Percentiles rank a stretch among this genome's conserved stretches.
Conservation (phyloP, 169 alveolate species). For the Plasmodium adleri region DNA sequence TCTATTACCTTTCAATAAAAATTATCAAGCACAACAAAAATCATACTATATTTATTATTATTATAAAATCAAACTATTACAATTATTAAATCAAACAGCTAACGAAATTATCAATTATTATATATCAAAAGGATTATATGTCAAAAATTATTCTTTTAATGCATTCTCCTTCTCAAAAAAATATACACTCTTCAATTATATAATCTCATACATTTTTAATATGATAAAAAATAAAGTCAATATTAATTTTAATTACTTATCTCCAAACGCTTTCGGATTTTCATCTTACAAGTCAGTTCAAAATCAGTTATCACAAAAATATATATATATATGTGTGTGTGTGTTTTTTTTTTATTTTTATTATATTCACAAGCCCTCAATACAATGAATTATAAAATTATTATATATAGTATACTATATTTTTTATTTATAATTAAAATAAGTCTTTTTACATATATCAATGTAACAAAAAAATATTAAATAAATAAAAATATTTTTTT, state of each 20-base stretch:
- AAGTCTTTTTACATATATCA: not conserved
- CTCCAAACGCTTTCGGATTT: constrained; percentile 74
- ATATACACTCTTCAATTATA: constrained; percentile 29
- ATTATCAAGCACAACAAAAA: constrained; percentile 3
- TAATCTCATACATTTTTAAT: constrained; percentile 10
- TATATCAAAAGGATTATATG: constrained; percentile 66
- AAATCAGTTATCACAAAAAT: not conserved
- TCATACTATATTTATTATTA: constrained; percentile 30
- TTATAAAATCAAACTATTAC: constrained; percentile 18
- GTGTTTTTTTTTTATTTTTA: too few relatives aligned
- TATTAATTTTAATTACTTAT: constrained; percentile 57
- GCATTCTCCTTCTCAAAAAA: constrained; percentile 17
- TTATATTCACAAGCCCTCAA: too few relatives aligned
- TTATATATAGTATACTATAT: not conserved
- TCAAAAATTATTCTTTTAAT: constrained; percentile 40
- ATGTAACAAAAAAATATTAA: not conserved
- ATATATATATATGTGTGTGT: not conserved
- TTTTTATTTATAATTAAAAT: not conserved
- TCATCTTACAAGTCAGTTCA: constrained; percentile 72
- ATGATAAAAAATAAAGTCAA: constrained; percentile 42
- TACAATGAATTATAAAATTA: too few relatives aligned
- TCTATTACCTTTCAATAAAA: constrained; percentile 9
- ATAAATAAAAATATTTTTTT: not conserved
- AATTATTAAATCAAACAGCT: constrained; percentile 41
- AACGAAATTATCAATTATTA: constrained; percentile 47